Conservation (phyloP, 108 stramenopile genomes). For the Cyclostephanos invisitatus region DNA sequence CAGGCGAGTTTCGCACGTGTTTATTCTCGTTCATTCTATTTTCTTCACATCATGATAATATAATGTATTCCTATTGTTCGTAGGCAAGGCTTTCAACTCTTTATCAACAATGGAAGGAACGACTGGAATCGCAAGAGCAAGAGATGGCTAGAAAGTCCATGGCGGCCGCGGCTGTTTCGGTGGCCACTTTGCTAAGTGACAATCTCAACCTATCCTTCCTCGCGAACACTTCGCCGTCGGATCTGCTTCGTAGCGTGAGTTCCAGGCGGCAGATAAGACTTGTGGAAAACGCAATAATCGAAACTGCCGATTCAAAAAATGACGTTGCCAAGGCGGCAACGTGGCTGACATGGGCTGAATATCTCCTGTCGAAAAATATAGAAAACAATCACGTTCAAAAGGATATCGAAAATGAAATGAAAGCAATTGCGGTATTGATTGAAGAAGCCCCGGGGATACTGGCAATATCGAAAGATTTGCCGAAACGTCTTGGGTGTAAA, state of each 20-base stretch:
- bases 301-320: conserved; percentile 17
- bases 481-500: conserved; percentile 12
- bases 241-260: background rate
- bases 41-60: conserved; percentile 8
- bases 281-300: conserved; percentile 3
- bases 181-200: conserved; percentile 26
- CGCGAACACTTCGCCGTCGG: background rate
- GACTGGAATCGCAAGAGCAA: conserved; percentile 76
- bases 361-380: conserved; percentile 44
- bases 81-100: conserved; percentile 67
- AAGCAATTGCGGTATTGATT: conserved; percentile 67
- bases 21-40: conserved; percentile 13
- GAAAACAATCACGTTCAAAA: background rate
- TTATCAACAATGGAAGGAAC: conserved; percentile 70
- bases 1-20: conserved; percentile 54
- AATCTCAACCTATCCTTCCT: background rate
- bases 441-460: conserved; percentile 56
- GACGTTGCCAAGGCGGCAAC: conserved; percentile 65
- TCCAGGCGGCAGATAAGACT: background rate
- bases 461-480: conserved; percentile 20
- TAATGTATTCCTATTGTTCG: conserved; percentile 3
- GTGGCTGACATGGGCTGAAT: conserved; percentile 75
- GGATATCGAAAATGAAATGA: conserved; percentile 66
- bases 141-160: conserved; percentile 73
- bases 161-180: conserved; percentile 65